Base-by-base conservation (phyloP, 345 rosid species). In the Brassica carinata region DNA sequence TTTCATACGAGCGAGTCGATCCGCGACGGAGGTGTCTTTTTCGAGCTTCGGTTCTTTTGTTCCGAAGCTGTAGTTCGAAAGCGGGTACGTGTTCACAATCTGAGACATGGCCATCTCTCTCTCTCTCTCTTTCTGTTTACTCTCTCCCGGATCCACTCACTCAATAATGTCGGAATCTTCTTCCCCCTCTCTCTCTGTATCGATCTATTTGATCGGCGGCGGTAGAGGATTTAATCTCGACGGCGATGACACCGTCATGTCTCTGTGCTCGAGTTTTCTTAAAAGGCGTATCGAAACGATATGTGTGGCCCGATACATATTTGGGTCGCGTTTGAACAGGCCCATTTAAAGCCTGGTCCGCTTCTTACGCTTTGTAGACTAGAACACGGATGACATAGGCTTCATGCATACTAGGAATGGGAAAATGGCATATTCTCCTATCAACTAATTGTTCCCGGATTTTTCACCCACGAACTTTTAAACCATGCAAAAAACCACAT, bases 1-100 rank as follows among this genome's bases (percentile, higher is more conserved):
- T 91, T 93, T 95, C 98, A 93, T 93, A 74, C 99, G 99, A 82
- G 98, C 99, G 33, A 93, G 98, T 23, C 99, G 98, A 82, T 93
- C 98, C 55, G 98, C 97, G 72, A 91, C 98, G 74, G 99, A 93
- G 71, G 96, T 93, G 77, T 95, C 98, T 81, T 91, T 93, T 83
- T 93, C 98, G 86, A 95, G 90, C 90, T 95, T 95, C 0, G 98
- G 97, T 83, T 95, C 99, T 76, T 95, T 93, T 70, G 97, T 93
- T 66, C 98, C 96, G 77, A 93, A 95, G 58, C 98, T 91, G 89
- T 95, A 93, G 87, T 95, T 95, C 55, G 98, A 88, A 55, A 93
- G 83, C 40, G 99, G 99, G 66, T 95, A 91, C 30, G 96, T 91
- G 79, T 95, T 95, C 85, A 92, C 98, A 70, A 90, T 89, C 81